These are phyloP conservation scores for Eucommia ulmoides DNA, from an alignment of 257 asterid genomes.

Conservation along the genomic window DNA sequence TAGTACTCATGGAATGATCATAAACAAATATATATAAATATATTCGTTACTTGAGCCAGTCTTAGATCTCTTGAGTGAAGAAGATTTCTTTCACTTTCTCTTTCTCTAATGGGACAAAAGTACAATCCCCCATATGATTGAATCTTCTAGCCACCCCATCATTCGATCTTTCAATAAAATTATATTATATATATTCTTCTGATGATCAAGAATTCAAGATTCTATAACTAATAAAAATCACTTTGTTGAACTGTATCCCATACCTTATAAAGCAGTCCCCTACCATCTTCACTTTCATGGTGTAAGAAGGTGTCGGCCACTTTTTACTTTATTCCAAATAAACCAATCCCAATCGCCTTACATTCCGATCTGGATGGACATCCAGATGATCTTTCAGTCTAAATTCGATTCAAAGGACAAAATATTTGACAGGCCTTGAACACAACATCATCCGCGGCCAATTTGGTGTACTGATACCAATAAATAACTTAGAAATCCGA, in stretches of 20 bases:
- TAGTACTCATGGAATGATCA: slow-evolving; percentile 4
- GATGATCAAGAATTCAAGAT: slow-evolving; percentile 31
- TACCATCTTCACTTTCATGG: slow-evolving; percentile 57
- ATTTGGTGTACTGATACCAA: too few relatives aligned
- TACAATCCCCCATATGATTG: slow-evolving; percentile 32
- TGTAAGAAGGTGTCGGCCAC: slow-evolving; percentile 59
- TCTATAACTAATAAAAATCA: slow-evolving; percentile 7
- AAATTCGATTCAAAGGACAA: too few relatives aligned
- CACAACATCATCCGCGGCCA: too few relatives aligned
- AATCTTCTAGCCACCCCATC: slow-evolving; percentile 31
- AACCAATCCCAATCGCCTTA: slow-evolving; percentile 12
- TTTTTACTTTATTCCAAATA: slow-evolving; percentile 86
- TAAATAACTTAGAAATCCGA: too few relatives aligned
- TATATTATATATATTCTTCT: slow-evolving; percentile 4
- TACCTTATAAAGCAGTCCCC: slow-evolving; percentile 8
- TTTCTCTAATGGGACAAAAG: slow-evolving; percentile 72
- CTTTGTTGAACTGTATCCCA: background rate
- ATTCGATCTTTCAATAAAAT: slow-evolving; percentile 10
- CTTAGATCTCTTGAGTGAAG: slow-evolving; percentile 61
- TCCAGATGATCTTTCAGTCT: too few relatives aligned
- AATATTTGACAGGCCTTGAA: too few relatives aligned
- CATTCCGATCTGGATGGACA: too few relatives aligned
- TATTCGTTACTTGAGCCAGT: slow-evolving; percentile 79
- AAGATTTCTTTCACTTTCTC: slow-evolving; percentile 52
- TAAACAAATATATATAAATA: slow-evolving; percentile 16